Evolutionary conservation across 108 stramenopile genomes (phyloP).

Genomic region (Cylindrotheca closterium): DNA sequence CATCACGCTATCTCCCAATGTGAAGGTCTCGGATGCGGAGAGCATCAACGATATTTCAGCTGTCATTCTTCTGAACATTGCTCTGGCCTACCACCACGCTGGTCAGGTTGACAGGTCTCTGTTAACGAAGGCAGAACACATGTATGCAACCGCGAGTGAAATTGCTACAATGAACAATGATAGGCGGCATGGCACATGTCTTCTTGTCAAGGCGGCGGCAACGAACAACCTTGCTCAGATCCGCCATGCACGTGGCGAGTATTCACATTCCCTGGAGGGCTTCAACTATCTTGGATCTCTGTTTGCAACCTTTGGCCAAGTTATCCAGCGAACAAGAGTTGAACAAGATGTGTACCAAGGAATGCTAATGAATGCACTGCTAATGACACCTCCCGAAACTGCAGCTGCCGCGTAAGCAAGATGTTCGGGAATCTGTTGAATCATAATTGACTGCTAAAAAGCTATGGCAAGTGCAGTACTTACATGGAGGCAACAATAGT

Average conservation of each 20-base stretch:
- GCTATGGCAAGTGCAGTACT: too few species aligned
- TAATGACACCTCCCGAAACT: background rate
- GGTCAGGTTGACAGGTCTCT: background rate
- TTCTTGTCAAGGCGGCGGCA: constrained; percentile 15
- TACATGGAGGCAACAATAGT: too few species aligned
- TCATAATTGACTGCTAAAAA: too few species aligned
- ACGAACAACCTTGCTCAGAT: constrained; percentile 21
- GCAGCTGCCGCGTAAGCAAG: background rate
- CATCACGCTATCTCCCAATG: background rate
- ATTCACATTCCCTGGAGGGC: constrained; percentile 8
- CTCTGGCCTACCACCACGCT: constrained; percentile 13
- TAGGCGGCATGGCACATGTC: background rate
- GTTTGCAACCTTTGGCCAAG: background rate
- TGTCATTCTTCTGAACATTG: constrained; percentile 20
- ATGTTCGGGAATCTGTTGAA: too few species aligned
- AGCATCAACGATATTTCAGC: constrained; percentile 3
- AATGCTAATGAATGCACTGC: background rate
- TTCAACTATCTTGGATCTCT: background rate
- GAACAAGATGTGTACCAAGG: background rate
- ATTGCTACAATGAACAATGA: constrained; percentile 4
- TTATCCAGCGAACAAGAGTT: background rate
- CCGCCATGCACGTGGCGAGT: constrained; percentile 8
- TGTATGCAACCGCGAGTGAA: constrained; percentile 10
- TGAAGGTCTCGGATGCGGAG: too few species aligned
- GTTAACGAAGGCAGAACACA: constrained; percentile 9